These are phyloP conservation scores for Diutina neorugosa DNA, from an alignment of 1,139 yeast species.

Conservation along the genomic window DNA sequence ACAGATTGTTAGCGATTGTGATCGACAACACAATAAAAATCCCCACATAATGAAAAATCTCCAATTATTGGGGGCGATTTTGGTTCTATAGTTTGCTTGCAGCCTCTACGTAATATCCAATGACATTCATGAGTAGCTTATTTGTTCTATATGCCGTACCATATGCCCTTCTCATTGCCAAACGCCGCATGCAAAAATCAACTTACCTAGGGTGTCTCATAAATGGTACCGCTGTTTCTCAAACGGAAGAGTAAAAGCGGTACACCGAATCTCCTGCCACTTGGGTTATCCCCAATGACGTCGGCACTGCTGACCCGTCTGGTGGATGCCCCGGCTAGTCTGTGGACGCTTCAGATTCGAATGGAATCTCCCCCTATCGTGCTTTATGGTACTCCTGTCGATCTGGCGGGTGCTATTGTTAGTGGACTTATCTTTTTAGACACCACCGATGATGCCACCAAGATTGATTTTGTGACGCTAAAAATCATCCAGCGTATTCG, in stretches of 20 bases:
- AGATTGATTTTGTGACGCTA: slow-evolving; percentile 46
- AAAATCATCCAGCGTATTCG: slow-evolving; percentile 58
- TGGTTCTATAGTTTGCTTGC: too few relatives aligned
- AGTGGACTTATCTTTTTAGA: neutral
- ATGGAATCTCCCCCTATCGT: slow-evolving; percentile 89
- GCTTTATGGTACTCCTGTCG: slow-evolving; percentile 65
- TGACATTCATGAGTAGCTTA: too few relatives aligned
- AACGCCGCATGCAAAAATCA: neutral
- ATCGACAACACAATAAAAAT: too few relatives aligned
- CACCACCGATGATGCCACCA: slow-evolving; percentile 10
- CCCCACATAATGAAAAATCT: too few relatives aligned
- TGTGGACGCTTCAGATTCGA: slow-evolving; percentile 36
- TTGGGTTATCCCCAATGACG: neutral
- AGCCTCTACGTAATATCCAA: too few relatives aligned
- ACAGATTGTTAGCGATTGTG: too few relatives aligned
- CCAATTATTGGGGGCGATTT: too few relatives aligned
- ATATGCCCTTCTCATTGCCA: neutral
- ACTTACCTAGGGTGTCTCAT: neutral
- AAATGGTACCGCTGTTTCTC: slow-evolving; percentile 1
- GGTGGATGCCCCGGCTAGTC: neutral
- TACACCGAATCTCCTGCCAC: neutral
- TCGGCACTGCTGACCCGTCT: slow-evolving; percentile 2
- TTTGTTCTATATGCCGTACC: neutral
- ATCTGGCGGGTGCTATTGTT: slow-evolving; percentile 76
- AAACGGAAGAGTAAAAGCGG: neutral